Base-by-base conservation (phyloP, 2,329 filamentous ascomycete genomes). In the Knufia petricola region DNA sequence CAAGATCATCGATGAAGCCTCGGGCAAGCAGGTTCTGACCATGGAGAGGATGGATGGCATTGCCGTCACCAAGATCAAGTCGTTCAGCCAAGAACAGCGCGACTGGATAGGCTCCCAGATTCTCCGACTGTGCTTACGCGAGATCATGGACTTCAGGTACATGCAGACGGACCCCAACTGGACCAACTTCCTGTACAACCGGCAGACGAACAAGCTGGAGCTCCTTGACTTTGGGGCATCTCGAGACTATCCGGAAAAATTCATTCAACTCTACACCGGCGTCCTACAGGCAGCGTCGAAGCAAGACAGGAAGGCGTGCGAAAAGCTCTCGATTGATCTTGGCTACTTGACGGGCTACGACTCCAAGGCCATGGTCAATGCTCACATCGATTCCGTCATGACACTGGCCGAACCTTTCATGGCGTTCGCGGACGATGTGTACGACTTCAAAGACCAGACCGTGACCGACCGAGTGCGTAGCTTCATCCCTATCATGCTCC, bases 81-180 rank as follows among this genome's bases (percentile, higher is more conserved):
- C 76, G 13, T 82, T 96, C 50, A 82, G 78, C 0, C 90, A 96
- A 63, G 74, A 79, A 44, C 87, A 96, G 65, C 81, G 84, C 52
- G 88, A 98, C 70, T 95, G 89, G 87, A 94, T 98, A 60, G 92
- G 92, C 46, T 92, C 87, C 0, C 86, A 96, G 60, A 86, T 96
- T 56, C 77, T 96, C 46, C 85, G 88, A 3, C 81, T 98, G 9
- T 96, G 88, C 63, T 76, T 96, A 32, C 83, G 89, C 50, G 92
- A 96, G 69, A 90, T 96, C 58, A 83, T 83, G 55, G 87, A 95
- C 66, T 96, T 95, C 77, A 82, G 76, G 52, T 96, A 94, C 71
- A 98, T 98, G 92, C 92, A 98, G 69, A 98, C 92, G 3, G 92
- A 98, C 63, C 92, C 92, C 34, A 98, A 98, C 72, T 98, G 92